phyloP scores from a whole-genome alignment of 306 rosid species.

The Lathyrus aphaca region DNA sequence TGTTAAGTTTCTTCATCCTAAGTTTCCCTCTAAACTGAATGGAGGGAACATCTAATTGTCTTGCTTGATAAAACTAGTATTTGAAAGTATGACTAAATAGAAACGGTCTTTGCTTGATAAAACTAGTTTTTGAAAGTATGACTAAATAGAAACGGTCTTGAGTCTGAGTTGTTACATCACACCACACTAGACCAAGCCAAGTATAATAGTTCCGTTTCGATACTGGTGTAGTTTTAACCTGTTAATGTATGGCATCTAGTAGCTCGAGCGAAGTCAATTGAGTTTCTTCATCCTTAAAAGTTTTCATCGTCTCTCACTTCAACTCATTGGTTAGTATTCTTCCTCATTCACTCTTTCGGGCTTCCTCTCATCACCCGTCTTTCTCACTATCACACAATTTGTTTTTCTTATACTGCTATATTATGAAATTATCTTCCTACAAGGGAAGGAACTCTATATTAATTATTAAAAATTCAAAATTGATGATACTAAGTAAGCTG shows the following conservation, averaged over 20 bases:
- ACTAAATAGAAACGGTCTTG: constrained; percentile 2
- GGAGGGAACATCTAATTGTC: neutral
- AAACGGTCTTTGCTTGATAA: neutral
- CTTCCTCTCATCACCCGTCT: neutral
- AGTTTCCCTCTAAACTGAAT: constrained; percentile 19
- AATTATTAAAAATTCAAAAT: constrained; percentile 9
- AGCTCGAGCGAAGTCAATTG: constrained; percentile 10
- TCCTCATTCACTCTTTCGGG: neutral
- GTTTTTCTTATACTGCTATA: constrained; percentile 23
- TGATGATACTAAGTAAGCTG: constrained; percentile 11
- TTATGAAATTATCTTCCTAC: constrained; percentile 29
- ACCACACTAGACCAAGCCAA: constrained; percentile 9
- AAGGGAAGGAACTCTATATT: constrained; percentile 13
- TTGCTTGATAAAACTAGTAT: no score
- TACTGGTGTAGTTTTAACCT: constrained; percentile 23
- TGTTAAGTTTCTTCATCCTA: constrained; percentile 9
- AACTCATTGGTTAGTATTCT: neutral
- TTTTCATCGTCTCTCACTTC: neutral
- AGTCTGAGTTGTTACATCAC: constrained; percentile 1
- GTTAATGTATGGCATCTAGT: constrained; percentile 27
- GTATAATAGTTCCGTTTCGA: constrained; percentile 4
- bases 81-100: neutral
- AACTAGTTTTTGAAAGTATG: no score
- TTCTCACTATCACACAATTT: constrained; percentile 1
- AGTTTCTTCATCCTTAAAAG: constrained; percentile 4